Conservation (phyloP, 768 basidiomycete species). For the Boletus barrowsii region DNA sequence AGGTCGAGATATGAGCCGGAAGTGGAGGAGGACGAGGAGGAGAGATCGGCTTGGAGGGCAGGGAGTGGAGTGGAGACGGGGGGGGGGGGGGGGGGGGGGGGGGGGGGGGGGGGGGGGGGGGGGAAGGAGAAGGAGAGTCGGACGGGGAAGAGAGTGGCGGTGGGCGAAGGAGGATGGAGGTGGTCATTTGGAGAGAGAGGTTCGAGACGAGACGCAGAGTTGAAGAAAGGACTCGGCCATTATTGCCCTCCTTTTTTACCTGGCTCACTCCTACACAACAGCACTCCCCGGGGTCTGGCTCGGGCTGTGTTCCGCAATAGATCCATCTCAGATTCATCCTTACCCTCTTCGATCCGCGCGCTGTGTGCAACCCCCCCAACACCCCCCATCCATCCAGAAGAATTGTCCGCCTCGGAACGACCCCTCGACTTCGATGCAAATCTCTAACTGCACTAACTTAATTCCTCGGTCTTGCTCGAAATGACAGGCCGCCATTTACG, state of each 20-base stretch:
- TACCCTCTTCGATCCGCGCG: background rate
- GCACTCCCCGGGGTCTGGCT: slow-evolving; percentile 21
- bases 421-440: background rate
- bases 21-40: slow-evolving; percentile 18
- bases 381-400: background rate
- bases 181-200: slow-evolving; percentile 9
- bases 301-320: slow-evolving; percentile 15
- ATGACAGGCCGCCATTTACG: slow-evolving; percentile 1
- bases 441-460: background rate
- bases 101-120: slow-evolving; percentile 9
- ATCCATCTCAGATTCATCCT: slow-evolving; percentile 15
- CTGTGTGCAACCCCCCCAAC: background rate
- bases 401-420: background rate
- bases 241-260: background rate
- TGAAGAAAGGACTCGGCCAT: background rate
- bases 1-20: slow-evolving; percentile 21
- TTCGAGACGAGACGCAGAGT: background rate
- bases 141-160: background rate
- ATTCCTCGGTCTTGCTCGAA: background rate
- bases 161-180: slow-evolving; percentile 23
- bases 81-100: slow-evolving; percentile 6
- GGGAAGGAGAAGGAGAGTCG: background rate
- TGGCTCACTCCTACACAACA: slow-evolving; percentile 10
- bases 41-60: slow-evolving; percentile 11
- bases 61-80: slow-evolving; percentile 11